Percentiles rank a stretch among this genome's conserved stretches.
phyloP scores from a whole-genome alignment of 352 stramenopile species.

The Globisporangium viniferum region DNA sequence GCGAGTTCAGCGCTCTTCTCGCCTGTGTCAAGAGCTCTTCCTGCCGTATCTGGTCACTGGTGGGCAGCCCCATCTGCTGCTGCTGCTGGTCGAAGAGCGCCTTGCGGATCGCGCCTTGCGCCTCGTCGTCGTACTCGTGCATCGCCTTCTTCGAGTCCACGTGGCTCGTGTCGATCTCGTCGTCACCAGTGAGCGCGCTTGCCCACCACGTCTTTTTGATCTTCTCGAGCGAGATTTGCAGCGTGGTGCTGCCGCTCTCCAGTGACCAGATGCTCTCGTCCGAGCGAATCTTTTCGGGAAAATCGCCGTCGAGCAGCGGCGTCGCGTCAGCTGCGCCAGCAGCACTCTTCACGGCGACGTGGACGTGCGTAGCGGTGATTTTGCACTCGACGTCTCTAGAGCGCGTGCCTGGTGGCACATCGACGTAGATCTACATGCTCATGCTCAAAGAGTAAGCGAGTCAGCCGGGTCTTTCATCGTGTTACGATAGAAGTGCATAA shows the following conservation, averaged over 20 bases:
- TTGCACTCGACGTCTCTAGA: slow-evolving; percentile 90
- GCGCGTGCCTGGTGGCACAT: slow-evolving; percentile 86
- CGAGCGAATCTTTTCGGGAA: slow-evolving; percentile 92
- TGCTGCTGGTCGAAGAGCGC: slow-evolving; percentile 96
- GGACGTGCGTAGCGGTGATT: slow-evolving; percentile 87
- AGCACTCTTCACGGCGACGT: slow-evolving; percentile 67
- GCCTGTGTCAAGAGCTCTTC: slow-evolving; percentile 93
- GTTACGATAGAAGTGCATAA: too few species aligned
- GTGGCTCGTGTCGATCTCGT: slow-evolving; percentile 96
- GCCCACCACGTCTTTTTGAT: slow-evolving; percentile 98
- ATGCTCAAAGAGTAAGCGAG: too few species aligned
- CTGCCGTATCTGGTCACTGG: slow-evolving; percentile 90
- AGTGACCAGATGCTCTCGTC: slow-evolving; percentile 99
- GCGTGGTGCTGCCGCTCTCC: slow-evolving; percentile 42
- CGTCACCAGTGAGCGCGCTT: slow-evolving; percentile 86
- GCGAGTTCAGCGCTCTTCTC: slow-evolving; percentile 57
- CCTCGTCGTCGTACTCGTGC: slow-evolving; percentile 95
- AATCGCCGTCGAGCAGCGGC: slow-evolving; percentile 71
- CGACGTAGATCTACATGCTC: slow-evolving; percentile 63
- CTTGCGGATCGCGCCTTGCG: slow-evolving; percentile 98
- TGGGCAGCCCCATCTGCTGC: slow-evolving; percentile 90
- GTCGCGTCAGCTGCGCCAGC: not conserved
- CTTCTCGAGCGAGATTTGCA: slow-evolving; percentile 94
- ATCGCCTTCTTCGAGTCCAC: slow-evolving; percentile 97
- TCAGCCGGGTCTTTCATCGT: not conserved